These are phyloP conservation scores for Rosa persica DNA, from an alignment of 306 rosid species.

Conservation along the genomic window DNA sequence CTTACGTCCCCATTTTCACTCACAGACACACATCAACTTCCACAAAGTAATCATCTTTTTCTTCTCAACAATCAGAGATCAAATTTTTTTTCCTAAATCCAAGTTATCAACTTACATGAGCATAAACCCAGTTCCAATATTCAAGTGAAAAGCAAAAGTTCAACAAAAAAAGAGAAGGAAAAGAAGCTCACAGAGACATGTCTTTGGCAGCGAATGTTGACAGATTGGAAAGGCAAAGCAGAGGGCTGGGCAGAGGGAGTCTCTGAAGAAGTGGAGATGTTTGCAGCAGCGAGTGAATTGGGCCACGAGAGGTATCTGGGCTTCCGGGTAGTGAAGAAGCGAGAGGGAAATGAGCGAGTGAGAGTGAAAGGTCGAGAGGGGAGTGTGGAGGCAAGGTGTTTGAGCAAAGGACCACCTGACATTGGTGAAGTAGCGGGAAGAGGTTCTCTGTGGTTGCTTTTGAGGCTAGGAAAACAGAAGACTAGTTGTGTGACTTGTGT, in stretches of 20 bases:
- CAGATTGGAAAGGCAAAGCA: slow-evolving; percentile 49
- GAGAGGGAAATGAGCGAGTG: slow-evolving; percentile 21
- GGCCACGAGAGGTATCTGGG: slow-evolving; percentile 20
- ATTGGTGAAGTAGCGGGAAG: slow-evolving; percentile 9
- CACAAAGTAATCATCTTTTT: not conserved
- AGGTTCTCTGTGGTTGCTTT: not conserved
- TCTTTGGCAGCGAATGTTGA: slow-evolving; percentile 64
- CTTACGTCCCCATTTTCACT: not conserved
- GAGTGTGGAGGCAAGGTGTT: slow-evolving; percentile 37
- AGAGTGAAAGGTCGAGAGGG: slow-evolving; percentile 25
- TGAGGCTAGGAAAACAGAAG: not conserved
- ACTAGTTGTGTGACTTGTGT: too few species aligned
- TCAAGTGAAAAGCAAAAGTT: not conserved
- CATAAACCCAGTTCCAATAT: not conserved
- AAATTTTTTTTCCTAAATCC: not conserved
- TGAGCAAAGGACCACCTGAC: slow-evolving; percentile 40
- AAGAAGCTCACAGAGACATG: slow-evolving; percentile 48
- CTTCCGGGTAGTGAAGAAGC: slow-evolving; percentile 31
- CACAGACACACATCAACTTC: not conserved
- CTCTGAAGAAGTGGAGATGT: slow-evolving; percentile 28
- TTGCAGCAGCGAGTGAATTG: slow-evolving; percentile 20
- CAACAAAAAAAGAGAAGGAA: not conserved
- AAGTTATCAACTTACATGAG: not conserved
- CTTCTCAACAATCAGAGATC: not conserved
- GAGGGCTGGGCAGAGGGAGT: slow-evolving; percentile 21